These are phyloP conservation scores for Aureobasidium sp. DNA, from an alignment of 2,329 filamentous ascomycete genomes.

Conservation along the genomic window DNA sequence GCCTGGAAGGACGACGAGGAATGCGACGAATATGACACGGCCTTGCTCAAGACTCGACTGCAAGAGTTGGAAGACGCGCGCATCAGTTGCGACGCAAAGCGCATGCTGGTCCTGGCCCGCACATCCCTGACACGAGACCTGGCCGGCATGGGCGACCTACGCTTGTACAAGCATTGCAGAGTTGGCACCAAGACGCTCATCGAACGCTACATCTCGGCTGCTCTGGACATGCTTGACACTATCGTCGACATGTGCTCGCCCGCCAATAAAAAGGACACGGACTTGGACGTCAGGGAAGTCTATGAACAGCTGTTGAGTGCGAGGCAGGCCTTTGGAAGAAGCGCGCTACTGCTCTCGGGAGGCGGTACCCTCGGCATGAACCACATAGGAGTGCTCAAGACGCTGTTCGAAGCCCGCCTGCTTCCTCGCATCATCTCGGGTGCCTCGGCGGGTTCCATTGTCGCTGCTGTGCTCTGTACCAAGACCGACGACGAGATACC, in stretches of 20 bases:
- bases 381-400: conserved; percentile 80
- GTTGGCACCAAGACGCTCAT: conserved; percentile 82
- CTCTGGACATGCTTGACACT: conserved; percentile 64
- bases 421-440: conserved; percentile 83
- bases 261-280: conserved; percentile 31
- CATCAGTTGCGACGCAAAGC: conserved; percentile 60
- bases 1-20: conserved; percentile 67
- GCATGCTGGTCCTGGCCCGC: conserved; percentile 74
- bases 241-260: conserved; percentile 57
- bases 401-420: conserved; percentile 65
- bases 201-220: conserved; percentile 77
- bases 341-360: conserved; percentile 73
- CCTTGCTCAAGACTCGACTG: conserved; percentile 62
- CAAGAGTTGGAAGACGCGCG: conserved; percentile 68
- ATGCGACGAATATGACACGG: conserved; percentile 64
- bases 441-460: conserved; percentile 80
- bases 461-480: conserved; percentile 72
- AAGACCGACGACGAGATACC: conserved; percentile 74
- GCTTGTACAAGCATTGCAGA: conserved; percentile 76
- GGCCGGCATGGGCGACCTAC: conserved; percentile 76
- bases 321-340: conserved; percentile 77
- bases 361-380: conserved; percentile 89
- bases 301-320: conserved; percentile 65
- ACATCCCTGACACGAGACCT: conserved; percentile 74
- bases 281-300: conserved; percentile 52